Evolutionary conservation across 1,139 yeast genomes (phyloP), one percentile per base, ranked within the genome.

Genomic region (Hemisphaericaspora subhashii): DNA sequence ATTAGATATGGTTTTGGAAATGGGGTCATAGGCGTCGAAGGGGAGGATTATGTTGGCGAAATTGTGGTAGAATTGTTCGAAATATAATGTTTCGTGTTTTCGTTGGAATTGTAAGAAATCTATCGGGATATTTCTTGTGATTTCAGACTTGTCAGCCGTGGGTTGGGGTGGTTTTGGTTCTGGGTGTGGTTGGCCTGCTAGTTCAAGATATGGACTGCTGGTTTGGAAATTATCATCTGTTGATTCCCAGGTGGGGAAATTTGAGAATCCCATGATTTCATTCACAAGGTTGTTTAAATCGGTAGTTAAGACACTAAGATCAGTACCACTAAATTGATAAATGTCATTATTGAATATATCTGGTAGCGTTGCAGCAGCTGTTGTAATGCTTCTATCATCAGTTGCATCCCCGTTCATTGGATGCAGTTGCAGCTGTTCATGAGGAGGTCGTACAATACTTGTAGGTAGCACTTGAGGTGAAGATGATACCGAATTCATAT

Each of bases 11-110:
- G 38, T 25, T 37, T 40, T 41, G 13, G 42, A 38, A 21, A 22
- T 25, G 9, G 32, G 12, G 33, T 63, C 64, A 35, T 66, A 65
- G n/a, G 79, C 78, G 22, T 67, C 64, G 49, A 80, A 77, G 1
- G 88, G 87, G 18, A 80, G 69, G 16, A 81, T 67, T 2, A 78
- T 62, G 34, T 63, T 67, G 30, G 81, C 65, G 50, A 79, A 81
- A 34, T 77, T 80, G 46, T 70, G 53, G 50, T 74, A 79, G 50
- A 79, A 82, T 18, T 66, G 68, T 36, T 69, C 67, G 28, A 81
- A 51, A 45, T 79, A 81, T 31, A 64, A 53, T 43, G 68, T 57
- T 39, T 62, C 69, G 44, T 72, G 77, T 3, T 62, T 58, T 7
- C 54, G 60, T n/a, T 55, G 54, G 5, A 72, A 51, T 29, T 62